Evolutionary conservation across 2,329 filamentous ascomycete species (phyloP), one percentile per base, ranked within the genome.

Genomic region (Aspergillus terreus): DNA sequence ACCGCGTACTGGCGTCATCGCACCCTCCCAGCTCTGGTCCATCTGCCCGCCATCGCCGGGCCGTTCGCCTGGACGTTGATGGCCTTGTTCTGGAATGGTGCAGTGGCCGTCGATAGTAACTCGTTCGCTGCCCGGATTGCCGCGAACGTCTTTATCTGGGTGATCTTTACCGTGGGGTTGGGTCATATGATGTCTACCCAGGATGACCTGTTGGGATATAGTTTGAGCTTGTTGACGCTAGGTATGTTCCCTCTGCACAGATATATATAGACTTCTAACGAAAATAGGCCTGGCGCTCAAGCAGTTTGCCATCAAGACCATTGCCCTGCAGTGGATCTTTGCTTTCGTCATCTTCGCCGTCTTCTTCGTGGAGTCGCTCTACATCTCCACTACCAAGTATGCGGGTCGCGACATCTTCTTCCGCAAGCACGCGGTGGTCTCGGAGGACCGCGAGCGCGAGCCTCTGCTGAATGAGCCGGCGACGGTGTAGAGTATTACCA

Each of bases 281-380:
- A 11, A 2, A 30, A 30, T 51, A 82, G 80, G 79, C 15, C 83
- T 95, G 40, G 90, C 88, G 11, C 83, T 94, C 14, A 81, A 83
- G 12, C 91, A 96, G 70, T 85, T 95, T 73, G 75, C 84, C 46
- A 79, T 81, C 63, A 84, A 90, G 67, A 71, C 86, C 53, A 78
- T 95, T 59, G 88, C 89, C 6, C 78, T 95, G 58, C 91, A 96
- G 74, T 95, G 90, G 90, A 92, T 95, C 71, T 95, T 95, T 68
- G 88, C 90, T 32, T 94, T 95, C 65, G 78, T 84, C 56, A 90
- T 95, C 68, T 91, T 92, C 79, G 82, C 78, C 1, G 67, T 88
- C 23, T 81, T 95, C 48, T 87, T 94, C 67, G 69, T 91, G 17
- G 72, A 82, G 15, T 90, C 87, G 1, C 63, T 88, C 10, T 71